Conservation (phyloP, 805 yeast genomes). For the Wickerhamiella brachini region DNA sequence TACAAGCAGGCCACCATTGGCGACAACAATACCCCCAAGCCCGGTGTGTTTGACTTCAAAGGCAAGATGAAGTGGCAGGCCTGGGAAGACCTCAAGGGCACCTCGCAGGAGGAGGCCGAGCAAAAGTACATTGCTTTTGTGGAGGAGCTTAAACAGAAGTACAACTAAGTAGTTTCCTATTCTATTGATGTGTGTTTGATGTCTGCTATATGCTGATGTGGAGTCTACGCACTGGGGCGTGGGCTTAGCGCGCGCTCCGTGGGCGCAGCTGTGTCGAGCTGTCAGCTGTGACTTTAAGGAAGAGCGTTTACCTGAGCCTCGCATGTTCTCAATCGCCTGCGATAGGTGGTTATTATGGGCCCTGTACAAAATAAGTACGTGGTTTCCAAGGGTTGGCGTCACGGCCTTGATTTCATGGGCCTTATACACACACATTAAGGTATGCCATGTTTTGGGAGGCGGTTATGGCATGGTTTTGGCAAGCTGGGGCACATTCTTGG, state of each 20-base stretch:
- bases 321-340: slow-evolving; percentile 2
- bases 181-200: too few species aligned
- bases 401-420: slow-evolving; percentile 24
- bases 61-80: slow-evolving; percentile 98
- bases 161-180: slow-evolving; percentile 5
- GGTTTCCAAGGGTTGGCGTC: slow-evolving; percentile 24
- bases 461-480: slow-evolving; percentile 6
- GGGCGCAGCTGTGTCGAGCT: too few species aligned
- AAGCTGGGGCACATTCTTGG: slow-evolving; percentile 13
- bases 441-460: slow-evolving; percentile 11
- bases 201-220: too few species aligned
- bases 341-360: neutral
- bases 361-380: slow-evolving; percentile 6
- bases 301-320: too few species aligned
- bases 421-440: slow-evolving; percentile 13
- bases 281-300: too few species aligned
- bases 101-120: slow-evolving; percentile 83
- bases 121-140: slow-evolving; percentile 35
- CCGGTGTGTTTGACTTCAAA: slow-evolving; percentile 83
- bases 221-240: too few species aligned
- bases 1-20: slow-evolving; percentile 97
- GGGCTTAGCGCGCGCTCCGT: too few species aligned
- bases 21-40: slow-evolving; percentile 77
- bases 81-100: slow-evolving; percentile 79
- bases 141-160: slow-evolving; percentile 17